These are phyloP conservation scores for Mycena pura DNA, from an alignment of 768 basidiomycete genomes.

Conservation along the genomic window DNA sequence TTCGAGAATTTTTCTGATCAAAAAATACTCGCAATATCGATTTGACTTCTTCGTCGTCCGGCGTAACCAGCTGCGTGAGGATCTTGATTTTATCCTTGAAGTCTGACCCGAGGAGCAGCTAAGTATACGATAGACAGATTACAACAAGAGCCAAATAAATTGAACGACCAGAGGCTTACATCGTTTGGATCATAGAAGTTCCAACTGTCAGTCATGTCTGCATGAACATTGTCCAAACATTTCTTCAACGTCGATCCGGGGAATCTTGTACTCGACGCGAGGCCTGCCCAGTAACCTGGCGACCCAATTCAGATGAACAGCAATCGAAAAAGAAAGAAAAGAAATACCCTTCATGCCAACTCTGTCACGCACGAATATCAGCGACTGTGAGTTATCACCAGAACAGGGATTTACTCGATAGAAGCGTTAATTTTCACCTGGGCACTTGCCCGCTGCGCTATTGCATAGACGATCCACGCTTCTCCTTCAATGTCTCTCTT, in stretches of 20 bases:
- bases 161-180: not conserved
- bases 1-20: not conserved
- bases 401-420: not conserved
- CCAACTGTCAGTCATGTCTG: constrained; percentile 11
- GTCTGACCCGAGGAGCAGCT: not conserved
- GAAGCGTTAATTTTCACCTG: not conserved
- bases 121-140: not conserved
- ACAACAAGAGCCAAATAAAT: not conserved
- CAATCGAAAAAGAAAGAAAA: not conserved
- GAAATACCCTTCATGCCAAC: constrained; percentile 9
- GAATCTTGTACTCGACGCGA: constrained; percentile 2
- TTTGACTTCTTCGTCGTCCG: not conserved
- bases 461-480: constrained; percentile 1
- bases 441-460: constrained; percentile 3
- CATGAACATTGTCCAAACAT: not conserved
- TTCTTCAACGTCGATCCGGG: not conserved
- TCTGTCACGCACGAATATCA: not conserved
- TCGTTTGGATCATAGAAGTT: constrained; percentile 1
- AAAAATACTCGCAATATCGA: constrained; percentile 3
- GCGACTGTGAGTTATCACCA: not conserved
- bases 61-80: constrained; percentile 3
- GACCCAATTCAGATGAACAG: not conserved
- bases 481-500: not conserved
- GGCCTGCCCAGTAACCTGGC: constrained; percentile 1
- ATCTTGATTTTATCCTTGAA: not conserved